These are phyloP conservation scores for Plasmodium reichenowi DNA, from an alignment of 169 alveolate species.

Conservation along the genomic window DNA sequence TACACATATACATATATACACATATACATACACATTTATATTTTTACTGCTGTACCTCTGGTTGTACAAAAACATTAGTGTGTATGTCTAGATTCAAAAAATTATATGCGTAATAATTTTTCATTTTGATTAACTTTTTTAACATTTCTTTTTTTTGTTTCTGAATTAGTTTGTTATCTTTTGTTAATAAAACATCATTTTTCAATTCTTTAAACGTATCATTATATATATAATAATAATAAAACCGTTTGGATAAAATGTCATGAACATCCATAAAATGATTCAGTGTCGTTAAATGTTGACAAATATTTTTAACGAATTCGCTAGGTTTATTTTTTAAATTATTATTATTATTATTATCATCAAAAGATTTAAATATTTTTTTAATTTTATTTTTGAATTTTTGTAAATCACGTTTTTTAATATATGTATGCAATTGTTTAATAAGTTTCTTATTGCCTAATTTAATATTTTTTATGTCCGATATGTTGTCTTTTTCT, in stretches of 20 bases:
- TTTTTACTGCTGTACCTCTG: neutral
- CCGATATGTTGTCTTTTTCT: too few species aligned
- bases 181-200: neutral
- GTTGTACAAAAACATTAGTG: slow-evolving; percentile 22
- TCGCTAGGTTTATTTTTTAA: neutral
- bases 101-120: slow-evolving; percentile 17
- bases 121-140: slow-evolving; percentile 11
- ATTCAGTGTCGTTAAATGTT: neutral
- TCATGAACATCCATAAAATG: slow-evolving; percentile 18
- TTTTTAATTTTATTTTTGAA: slow-evolving; percentile 8
- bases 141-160: slow-evolving; percentile 29
- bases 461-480: neutral
- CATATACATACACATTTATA: neutral
- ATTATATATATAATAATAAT: slow-evolving; percentile 15
- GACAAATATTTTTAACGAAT: neutral
- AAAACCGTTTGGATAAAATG: slow-evolving; percentile 10
- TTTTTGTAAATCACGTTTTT: neutral
- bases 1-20: too few species aligned
- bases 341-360: neutral
- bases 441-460: neutral
- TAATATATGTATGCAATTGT: neutral
- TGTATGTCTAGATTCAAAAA: slow-evolving; percentile 16
- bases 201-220: neutral
- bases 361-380: slow-evolving; percentile 6
- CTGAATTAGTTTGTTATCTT: neutral